Evolutionary conservation across 768 basidiomycete species (phyloP).

Genomic region (Epithele typhae): DNA sequence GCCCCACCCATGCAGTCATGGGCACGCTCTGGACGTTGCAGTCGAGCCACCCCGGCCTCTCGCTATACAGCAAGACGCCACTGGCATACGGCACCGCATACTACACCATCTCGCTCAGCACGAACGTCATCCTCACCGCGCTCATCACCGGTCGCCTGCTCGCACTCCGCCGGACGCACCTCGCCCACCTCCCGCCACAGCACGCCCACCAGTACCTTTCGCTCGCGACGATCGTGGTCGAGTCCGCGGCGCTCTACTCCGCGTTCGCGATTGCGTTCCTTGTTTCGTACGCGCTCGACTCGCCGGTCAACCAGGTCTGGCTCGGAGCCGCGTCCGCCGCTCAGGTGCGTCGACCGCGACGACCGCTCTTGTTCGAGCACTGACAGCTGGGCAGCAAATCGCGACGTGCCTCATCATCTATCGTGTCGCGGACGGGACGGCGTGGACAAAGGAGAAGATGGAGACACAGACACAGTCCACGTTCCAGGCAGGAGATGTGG

Average conservation of each 20-base stretch:
- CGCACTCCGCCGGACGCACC: conserved; percentile 9
- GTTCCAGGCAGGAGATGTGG: too few relatives aligned
- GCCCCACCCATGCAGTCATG: conserved; percentile 26
- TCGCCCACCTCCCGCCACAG: conserved; percentile 9
- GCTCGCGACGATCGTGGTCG: conserved; percentile 18
- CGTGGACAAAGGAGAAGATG: conserved; percentile 11
- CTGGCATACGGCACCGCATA: conserved; percentile 15
- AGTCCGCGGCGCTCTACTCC: conserved; percentile 24
- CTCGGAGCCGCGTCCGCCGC: conserved; percentile 9
- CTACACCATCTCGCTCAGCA: conserved; percentile 14
- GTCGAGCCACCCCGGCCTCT: conserved; percentile 37
- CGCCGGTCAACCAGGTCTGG: conserved; percentile 6
- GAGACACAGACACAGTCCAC: conserved; percentile 8
- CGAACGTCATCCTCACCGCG: conserved; percentile 21
- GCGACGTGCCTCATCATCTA: conserved; percentile 23
- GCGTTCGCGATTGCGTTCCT: conserved; percentile 20
- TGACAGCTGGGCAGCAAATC: conserved; percentile 1
- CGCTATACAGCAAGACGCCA: conserved; percentile 22
- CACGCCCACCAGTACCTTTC: conserved; percentile 10
- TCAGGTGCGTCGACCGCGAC: conserved; percentile 3
- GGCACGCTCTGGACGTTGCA: conserved; percentile 41
- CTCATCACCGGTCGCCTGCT: conserved; percentile 18
- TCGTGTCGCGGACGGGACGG: conserved; percentile 19
- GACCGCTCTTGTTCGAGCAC: too few relatives aligned
- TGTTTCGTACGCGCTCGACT: conserved; percentile 16